These are phyloP conservation scores for Trametes sp. DNA, from an alignment of 1,284 basidiomycete genomes.

Conservation along the genomic window DNA sequence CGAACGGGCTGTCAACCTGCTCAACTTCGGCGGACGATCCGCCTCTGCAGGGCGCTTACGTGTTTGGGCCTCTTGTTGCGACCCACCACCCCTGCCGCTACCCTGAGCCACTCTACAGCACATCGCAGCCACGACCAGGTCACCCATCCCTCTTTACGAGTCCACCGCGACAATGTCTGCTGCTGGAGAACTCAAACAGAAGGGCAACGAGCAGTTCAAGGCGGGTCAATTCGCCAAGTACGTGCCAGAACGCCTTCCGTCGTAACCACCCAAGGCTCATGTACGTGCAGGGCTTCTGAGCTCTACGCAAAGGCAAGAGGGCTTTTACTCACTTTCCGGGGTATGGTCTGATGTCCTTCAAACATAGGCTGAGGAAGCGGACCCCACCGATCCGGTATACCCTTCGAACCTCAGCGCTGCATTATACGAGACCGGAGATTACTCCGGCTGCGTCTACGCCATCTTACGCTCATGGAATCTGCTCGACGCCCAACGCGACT, in stretches of 20 bases:
- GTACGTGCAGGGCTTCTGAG: constrained; percentile 2
- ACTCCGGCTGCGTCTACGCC: constrained; percentile 34
- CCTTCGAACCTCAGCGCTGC: constrained; percentile 47
- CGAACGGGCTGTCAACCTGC: no score
- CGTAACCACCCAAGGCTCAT: neutral
- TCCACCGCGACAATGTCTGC: neutral
- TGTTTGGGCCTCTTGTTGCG: no score
- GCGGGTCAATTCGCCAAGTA: neutral
- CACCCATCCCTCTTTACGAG: no score
- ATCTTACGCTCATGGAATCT: constrained; percentile 36
- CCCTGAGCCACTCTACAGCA: neutral
- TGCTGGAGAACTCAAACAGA: neutral
- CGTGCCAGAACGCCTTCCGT: neutral
- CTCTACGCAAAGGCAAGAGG: constrained; percentile 8
- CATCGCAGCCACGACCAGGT: neutral
- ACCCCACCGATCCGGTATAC: constrained; percentile 33
- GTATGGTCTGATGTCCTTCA: neutral
- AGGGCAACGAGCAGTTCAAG: neutral
- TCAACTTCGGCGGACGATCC: neutral
- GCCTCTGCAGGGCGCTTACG: neutral
- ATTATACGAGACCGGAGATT: constrained; percentile 44
- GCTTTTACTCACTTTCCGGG: neutral
- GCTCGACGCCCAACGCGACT: neutral
- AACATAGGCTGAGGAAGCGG: constrained; percentile 26
- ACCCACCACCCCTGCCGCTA: no score